Conservation (phyloP, 208 protist genomes). For the Phytomonas francai region DNA sequence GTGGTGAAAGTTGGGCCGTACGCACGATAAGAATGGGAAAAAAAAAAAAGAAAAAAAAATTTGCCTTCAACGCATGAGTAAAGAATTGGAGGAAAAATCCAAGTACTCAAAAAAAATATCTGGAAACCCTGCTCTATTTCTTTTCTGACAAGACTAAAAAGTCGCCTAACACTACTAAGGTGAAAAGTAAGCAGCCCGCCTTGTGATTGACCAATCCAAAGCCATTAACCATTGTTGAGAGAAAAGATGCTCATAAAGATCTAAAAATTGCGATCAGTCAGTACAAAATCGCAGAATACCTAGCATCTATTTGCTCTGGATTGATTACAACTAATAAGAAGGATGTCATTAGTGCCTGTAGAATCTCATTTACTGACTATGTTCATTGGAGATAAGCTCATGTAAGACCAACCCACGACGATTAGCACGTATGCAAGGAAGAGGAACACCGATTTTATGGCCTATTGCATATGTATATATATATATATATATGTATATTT, state of each 20-base stretch:
- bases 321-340: not conserved
- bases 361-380: not conserved
- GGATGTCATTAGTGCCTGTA: not conserved
- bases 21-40: no score
- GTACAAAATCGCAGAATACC: not conserved
- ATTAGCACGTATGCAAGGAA: not conserved
- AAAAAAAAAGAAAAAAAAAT: constrained; percentile 8
- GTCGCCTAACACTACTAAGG: not conserved
- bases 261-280: constrained; percentile 4
- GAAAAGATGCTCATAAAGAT: constrained; percentile 11
- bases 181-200: not conserved
- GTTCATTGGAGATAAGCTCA: not conserved
- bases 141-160: not conserved
- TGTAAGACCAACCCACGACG: not conserved
- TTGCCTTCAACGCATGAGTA: not conserved
- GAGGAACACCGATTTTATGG: not conserved
- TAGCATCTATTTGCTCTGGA: not conserved
- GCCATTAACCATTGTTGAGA: not conserved
- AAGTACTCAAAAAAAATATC: not conserved
- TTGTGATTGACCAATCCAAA: not conserved
- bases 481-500: not conserved
- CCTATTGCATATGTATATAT: not conserved
- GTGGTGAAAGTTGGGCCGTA: no score
- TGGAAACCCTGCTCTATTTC: not conserved
- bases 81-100: not conserved